Base-by-base conservation (phyloP, 2,329 filamentous ascomycete genomes). In the Ascochyta fabae region DNA sequence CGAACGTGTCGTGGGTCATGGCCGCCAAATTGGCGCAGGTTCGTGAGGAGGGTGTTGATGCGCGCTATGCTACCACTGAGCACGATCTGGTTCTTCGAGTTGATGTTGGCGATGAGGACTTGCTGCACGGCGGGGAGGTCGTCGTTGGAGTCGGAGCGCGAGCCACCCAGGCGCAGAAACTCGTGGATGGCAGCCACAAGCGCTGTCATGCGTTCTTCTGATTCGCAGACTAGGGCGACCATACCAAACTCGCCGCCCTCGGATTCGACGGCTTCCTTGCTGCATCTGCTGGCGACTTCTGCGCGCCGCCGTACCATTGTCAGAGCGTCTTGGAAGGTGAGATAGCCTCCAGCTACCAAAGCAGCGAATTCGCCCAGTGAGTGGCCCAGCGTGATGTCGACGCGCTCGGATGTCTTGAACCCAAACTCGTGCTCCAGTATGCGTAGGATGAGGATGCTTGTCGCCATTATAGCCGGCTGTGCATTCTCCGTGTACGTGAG, bases 381-480 rank as follows among this genome's bases (percentile, higher is more conserved):
- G 77, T 98, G 94, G 9, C 94, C 94, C 23, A 97, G 82, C 0
- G 90, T 91, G 33, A 96, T 86, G 76, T 96, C 91, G 39, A 92
- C 87, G 56, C 88, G 83, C 52, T 90, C 85, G 8, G 80, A 77
- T 6, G 88, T 84, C 53, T 85, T 81, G 78, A 97, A 96, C 36
- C 84, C 86, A 71, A 94, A 97, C 64, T 96, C 91, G 58, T 85
- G 81, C 78, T 97, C 92, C 60, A 98, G 83, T 57, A 97, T 87
- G 52, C 91, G 88, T 50, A 97, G 83, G 70, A 97, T 96, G 56
- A 96, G 84, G 70, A 97, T 88, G 26, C 91, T 96, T 4, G 92
- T 95, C 13, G 92, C 91, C 92, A 98, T 96, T 75, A 97, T 96
- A 67, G 94, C 93, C 1, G 94, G 94, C 76, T 98, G 94, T 4